Percentiles rank a stretch among this genome's conserved stretches.
These are phyloP conservation scores for Colletotrichum tamarilloi DNA, from an alignment of 2,329 filamentous ascomycete species.

Conservation along the genomic window DNA sequence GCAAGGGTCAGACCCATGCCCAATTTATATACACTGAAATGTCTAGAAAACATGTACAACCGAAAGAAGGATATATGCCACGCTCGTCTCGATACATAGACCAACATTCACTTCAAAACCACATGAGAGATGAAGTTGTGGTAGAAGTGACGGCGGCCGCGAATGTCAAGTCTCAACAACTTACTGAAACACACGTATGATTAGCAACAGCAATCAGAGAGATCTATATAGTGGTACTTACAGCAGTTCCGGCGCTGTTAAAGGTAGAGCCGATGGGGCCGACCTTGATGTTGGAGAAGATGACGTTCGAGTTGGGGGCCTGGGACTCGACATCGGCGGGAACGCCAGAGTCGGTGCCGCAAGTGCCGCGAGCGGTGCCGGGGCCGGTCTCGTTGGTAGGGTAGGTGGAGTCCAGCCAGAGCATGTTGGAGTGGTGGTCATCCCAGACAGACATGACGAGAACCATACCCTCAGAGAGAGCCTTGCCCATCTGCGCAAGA, in stretches of 20 bases:
- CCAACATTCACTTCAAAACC: no score
- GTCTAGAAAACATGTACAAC: no score
- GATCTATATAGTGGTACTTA: not conserved
- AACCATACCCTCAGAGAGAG: conserved; percentile 56
- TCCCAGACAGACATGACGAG: conserved; percentile 68
- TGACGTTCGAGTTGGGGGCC: conserved; percentile 60
- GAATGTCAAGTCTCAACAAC: not conserved
- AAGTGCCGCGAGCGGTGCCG: conserved; percentile 66
- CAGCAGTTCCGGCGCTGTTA: conserved; percentile 18
- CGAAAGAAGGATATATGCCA: no score
- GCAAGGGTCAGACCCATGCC: no score
- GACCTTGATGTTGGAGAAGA: conserved; percentile 63
- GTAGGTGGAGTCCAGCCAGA: conserved; percentile 79
- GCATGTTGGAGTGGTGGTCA: conserved; percentile 76
- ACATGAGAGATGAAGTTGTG: no score
- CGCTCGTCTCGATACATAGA: no score
- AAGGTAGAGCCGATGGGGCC: conserved; percentile 67
- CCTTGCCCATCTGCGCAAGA: conserved; percentile 64
- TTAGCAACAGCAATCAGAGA: not conserved
- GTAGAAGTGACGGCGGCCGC: no score
- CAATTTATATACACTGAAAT: no score
- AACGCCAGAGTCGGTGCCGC: conserved; percentile 61
- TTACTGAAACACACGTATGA: not conserved
- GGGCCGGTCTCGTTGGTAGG: conserved; percentile 59
- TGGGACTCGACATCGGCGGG: conserved; percentile 61